Conservation (phyloP, 306 rosid genomes). For the Fagus sylvatica region DNA sequence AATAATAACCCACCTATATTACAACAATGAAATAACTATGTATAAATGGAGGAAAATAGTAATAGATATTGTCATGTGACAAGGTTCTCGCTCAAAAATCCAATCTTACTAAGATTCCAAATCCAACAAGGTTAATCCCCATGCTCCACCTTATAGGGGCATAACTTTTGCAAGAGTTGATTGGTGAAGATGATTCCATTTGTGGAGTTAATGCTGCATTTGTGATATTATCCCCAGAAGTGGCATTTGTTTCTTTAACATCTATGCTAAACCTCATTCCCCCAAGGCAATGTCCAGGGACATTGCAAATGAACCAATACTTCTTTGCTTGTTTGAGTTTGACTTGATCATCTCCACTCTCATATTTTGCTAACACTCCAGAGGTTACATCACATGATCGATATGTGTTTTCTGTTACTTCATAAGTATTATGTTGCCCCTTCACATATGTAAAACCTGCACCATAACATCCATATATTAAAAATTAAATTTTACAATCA, state of each 20-base stretch:
- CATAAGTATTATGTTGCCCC: constrained; percentile 31
- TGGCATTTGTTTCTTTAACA: constrained; percentile 12
- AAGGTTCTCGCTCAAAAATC: not conserved
- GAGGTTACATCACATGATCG: constrained; percentile 35
- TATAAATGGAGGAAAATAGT: not conserved
- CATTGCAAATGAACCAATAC: constrained; percentile 42
- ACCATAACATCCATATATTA: not conserved
- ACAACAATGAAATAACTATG: not conserved
- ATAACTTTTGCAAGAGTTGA: constrained; percentile 15
- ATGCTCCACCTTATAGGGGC: constrained; percentile 1
- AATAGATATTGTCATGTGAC: not conserved
- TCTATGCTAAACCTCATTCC: no score
- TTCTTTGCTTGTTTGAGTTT: constrained; percentile 32
- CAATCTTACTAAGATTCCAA: not conserved
- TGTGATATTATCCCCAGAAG: not conserved
- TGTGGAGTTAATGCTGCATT: constrained; percentile 15
- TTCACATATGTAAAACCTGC: constrained; percentile 41
- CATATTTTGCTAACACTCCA: constrained; percentile 33
- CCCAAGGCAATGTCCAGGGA: constrained; percentile 39
- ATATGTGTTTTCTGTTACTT: constrained; percentile 31
- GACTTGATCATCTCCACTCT: constrained; percentile 37
- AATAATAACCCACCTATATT: not conserved
- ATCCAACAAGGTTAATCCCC: constrained; percentile 4
- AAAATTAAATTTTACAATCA: no score
- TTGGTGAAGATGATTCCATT: not conserved